Evolutionary conservation across 352 stramenopile genomes (phyloP).

Genomic region (Pythium apleroticum): DNA sequence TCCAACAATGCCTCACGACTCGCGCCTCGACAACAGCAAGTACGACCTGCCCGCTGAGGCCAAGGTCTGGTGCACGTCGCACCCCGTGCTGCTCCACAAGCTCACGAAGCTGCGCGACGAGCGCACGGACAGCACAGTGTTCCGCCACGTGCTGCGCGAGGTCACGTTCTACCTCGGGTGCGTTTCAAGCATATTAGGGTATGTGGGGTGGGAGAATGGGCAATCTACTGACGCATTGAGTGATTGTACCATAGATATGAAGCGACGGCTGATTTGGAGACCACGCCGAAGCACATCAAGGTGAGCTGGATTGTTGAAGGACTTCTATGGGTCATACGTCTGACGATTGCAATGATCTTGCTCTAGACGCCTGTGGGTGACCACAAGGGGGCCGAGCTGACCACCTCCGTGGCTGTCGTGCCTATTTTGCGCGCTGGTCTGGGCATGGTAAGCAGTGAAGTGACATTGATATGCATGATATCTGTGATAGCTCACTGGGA

Average conservation of each 20-base stretch:
- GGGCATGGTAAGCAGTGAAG: conserved; percentile 60
- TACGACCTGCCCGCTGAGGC: conserved; percentile 57
- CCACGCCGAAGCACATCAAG: conserved; percentile 70
- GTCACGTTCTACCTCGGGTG: conserved; percentile 98
- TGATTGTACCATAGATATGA: conserved; percentile 52
- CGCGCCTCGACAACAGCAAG: conserved; percentile 62
- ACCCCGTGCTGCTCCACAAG: conserved; percentile 95
- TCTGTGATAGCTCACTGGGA: not conserved
- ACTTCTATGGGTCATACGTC: not conserved
- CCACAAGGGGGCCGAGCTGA: conserved; percentile 86
- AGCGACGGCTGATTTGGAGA: conserved; percentile 70
- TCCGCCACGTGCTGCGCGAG: conserved; percentile 95
- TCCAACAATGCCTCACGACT: conserved; percentile 33
- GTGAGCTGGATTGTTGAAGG: conserved; percentile 24
- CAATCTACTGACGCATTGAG: not conserved
- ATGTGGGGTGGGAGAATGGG: conserved; percentile 43
- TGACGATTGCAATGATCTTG: not conserved
- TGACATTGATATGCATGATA: not conserved
- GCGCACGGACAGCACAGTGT: conserved; percentile 90
- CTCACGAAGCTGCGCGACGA: conserved; percentile 96
- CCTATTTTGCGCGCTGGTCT: conserved; percentile 95
- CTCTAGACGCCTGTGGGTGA: conserved; percentile 68
- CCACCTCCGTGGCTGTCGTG: conserved; percentile 92
- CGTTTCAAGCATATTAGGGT: conserved; percentile 58
- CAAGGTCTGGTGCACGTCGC: conserved; percentile 84